These are phyloP conservation scores for Gossypium gossypioides DNA, from an alignment of 441 rosid species.

Conservation along the genomic window DNA sequence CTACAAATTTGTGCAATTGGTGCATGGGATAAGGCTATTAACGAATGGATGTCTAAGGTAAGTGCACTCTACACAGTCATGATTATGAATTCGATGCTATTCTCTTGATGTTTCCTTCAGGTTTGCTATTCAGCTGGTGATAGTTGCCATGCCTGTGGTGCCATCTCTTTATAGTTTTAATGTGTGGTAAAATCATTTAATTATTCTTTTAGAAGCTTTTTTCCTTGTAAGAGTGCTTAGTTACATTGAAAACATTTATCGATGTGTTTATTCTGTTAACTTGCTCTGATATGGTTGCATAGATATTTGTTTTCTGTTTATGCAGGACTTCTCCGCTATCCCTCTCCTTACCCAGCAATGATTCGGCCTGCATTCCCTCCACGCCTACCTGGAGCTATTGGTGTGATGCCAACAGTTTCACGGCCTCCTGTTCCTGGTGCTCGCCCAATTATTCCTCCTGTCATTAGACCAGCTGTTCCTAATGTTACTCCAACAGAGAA, in stretches of 20 bases:
- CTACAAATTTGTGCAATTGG: conserved; percentile 37
- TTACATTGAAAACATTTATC: conserved; percentile 16
- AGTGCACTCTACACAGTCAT: conserved; percentile 38
- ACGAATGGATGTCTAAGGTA: conserved; percentile 52
- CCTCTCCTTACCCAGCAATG: conserved; percentile 62
- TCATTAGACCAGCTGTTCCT: conserved; percentile 69
- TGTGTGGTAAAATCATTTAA: conserved; percentile 76
- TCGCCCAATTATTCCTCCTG: conserved; percentile 62
- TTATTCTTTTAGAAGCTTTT: conserved; percentile 22
- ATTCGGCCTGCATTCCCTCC: conserved; percentile 70
- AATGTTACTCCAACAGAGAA: conserved; percentile 61
- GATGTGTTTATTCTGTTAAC: conserved; percentile 25
- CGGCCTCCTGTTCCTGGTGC: conserved; percentile 69
- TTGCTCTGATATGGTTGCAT: conserved; percentile 46
- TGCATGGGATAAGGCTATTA: conserved; percentile 46
- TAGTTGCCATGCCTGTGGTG: conserved; percentile 81
- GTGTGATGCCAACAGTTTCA: conserved; percentile 41
- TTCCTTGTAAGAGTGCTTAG: conserved; percentile 22
- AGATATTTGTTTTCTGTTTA: conserved; percentile 41
- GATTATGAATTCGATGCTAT: conserved; percentile 52
- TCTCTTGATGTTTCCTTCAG: conserved; percentile 73
- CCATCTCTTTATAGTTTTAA: conserved; percentile 81
- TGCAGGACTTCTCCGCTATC: conserved; percentile 64
- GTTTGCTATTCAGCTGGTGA: conserved; percentile 88
- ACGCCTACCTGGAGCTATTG: conserved; percentile 68